Percentiles rank a stretch among this genome's conserved stretches.
Conservation (phyloP, 495 filamentous ascomycete species). For the Hypoxylon subgilvum region DNA sequence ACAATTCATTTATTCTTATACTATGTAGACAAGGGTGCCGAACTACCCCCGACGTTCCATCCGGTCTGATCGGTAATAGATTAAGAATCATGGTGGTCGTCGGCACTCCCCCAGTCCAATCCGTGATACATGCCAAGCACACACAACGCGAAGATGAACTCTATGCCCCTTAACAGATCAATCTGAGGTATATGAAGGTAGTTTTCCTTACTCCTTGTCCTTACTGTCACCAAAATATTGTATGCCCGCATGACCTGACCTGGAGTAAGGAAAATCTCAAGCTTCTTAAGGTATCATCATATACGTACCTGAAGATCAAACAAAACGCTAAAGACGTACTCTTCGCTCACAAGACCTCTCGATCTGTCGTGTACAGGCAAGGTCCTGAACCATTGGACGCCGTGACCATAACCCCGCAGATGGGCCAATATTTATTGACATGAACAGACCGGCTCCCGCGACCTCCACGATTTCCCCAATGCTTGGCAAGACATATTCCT, state of each 20-base stretch:
- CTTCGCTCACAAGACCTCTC: too few relatives aligned
- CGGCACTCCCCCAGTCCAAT: slow-evolving; percentile 18
- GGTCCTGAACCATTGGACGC: neutral
- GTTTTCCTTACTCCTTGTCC: too few relatives aligned
- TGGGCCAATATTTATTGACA: slow-evolving; percentile 10
- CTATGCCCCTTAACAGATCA: neutral
- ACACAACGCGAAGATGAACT: neutral
- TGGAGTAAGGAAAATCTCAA: too few relatives aligned
- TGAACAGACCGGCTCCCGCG: too few relatives aligned
- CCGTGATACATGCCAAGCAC: slow-evolving; percentile 17
- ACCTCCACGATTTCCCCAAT: too few relatives aligned
- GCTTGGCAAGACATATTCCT: too few relatives aligned
- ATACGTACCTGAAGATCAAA: neutral
- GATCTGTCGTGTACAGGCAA: too few relatives aligned
- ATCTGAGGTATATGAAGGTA: neutral
- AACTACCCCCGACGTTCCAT: slow-evolving; percentile 35
- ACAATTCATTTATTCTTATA: slow-evolving; percentile 5
- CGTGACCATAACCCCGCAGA: slow-evolving; percentile 18
- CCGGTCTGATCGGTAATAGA: slow-evolving; percentile 20
- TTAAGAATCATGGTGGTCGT: slow-evolving; percentile 10
- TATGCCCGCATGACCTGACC: too few relatives aligned
- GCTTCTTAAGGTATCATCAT: too few relatives aligned
- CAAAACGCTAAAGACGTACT: neutral
- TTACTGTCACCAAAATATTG: too few relatives aligned
- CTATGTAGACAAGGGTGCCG: neutral